These are phyloP conservation scores for Eimeria praecox DNA, from an alignment of 169 alveolate species.

Conservation along the genomic window DNA sequence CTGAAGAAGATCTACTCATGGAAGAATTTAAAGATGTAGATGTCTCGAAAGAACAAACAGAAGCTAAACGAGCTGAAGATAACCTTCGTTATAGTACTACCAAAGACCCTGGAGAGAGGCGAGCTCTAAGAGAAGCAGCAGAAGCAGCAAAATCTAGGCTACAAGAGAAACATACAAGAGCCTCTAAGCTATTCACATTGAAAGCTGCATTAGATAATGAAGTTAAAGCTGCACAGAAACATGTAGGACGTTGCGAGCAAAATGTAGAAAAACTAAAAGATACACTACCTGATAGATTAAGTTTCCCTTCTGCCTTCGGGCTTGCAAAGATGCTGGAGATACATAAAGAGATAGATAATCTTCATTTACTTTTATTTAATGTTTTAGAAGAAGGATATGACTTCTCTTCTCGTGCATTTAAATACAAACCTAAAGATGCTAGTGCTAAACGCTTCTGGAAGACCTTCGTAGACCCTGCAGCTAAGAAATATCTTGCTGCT, in stretches of 20 bases:
- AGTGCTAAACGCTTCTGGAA: background rate
- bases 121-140: background rate
- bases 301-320: background rate
- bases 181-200: background rate
- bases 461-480: background rate
- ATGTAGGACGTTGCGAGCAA: background rate
- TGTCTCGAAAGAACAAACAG: background rate
- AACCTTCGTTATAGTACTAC: background rate
- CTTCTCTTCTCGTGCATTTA: background rate
- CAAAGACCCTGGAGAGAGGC: background rate
- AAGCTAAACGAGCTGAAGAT: background rate
- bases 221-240: background rate
- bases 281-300: background rate
- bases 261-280: background rate
- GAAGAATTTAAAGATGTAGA: background rate
- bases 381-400: background rate
- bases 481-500: background rate
- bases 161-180: background rate
- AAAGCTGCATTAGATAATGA: background rate
- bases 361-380: background rate
- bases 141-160: background rate
- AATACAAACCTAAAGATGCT: background rate
- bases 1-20: background rate
- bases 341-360: background rate
- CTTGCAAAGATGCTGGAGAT: background rate